These are phyloP conservation scores for Pichia sp. DNA, from an alignment of 1,139 yeast genomes.

Conservation along the genomic window DNA sequence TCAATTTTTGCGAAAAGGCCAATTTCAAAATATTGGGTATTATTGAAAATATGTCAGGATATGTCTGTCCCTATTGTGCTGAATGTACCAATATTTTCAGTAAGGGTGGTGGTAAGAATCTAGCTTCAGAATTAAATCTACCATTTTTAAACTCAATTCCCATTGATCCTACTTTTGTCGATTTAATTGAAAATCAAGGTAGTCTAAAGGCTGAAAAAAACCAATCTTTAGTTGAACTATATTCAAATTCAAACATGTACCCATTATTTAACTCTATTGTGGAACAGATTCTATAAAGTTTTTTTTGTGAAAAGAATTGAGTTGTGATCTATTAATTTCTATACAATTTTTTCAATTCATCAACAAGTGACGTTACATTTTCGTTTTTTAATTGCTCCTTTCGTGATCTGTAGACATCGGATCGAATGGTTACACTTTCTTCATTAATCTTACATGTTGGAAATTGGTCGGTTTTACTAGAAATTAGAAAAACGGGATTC, in stretches of 20 bases:
- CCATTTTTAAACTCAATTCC: constrained; percentile 83
- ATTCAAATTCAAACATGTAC: constrained; percentile 34
- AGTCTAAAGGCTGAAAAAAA: constrained; percentile 24
- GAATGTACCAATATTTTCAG: constrained; percentile 90
- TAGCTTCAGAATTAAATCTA: constrained; percentile 56
- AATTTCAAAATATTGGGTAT: constrained; percentile 75
- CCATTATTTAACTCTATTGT: constrained; percentile 38
- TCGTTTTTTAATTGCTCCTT: background rate
- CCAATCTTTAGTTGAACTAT: constrained; percentile 29
- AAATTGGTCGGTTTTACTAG: background rate
- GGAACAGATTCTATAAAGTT: constrained; percentile 11
- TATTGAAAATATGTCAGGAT: constrained; percentile 96
- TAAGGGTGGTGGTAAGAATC: constrained; percentile 80
- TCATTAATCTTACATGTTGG: constrained; percentile 17
- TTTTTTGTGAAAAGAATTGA: background rate
- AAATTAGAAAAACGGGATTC: constrained; percentile 5
- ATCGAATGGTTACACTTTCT: constrained; percentile 14
- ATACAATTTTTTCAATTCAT: constrained; percentile 18
- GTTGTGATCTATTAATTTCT: background rate
- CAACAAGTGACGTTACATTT: constrained; percentile 8
- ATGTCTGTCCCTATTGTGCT: constrained; percentile 87
- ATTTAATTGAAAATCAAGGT: constrained; percentile 61
- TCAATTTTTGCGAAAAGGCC: constrained; percentile 86
- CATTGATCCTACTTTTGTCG: constrained; percentile 86
- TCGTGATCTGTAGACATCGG: background rate